Percentiles rank a stretch among this genome's conserved stretches.
Evolutionary conservation across 345 rosid genomes (phyloP).

Genomic region (Cochlearia excelsa): DNA sequence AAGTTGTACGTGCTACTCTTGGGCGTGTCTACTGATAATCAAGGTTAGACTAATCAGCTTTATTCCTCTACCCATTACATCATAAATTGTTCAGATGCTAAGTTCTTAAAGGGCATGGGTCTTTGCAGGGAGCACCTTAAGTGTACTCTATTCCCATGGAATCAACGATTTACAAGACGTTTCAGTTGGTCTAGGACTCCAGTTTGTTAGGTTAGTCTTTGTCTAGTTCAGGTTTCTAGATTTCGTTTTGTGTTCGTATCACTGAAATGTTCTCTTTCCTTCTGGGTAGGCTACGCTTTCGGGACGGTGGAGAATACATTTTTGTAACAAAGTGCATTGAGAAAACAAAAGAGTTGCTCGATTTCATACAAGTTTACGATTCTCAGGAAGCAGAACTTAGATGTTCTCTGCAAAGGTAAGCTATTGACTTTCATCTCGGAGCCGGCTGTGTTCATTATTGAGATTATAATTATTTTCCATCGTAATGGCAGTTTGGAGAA

Average conservation of each 20-base stretch:
- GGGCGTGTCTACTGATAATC: constrained; percentile 53
- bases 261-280: constrained; percentile 3
- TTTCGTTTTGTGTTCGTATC: constrained; percentile 9
- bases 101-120: constrained; percentile 27
- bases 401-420: constrained; percentile 63
- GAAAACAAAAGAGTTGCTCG: constrained; percentile 61
- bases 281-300: constrained; percentile 52
- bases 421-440: constrained; percentile 9
- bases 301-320: constrained; percentile 52
- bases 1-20: constrained; percentile 67
- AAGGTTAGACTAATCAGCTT: constrained; percentile 52
- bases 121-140: constrained; percentile 58
- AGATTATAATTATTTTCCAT: constrained; percentile 44
- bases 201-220: constrained; percentile 71
- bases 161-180: constrained; percentile 70
- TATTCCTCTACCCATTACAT: constrained; percentile 23
- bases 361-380: constrained; percentile 47
- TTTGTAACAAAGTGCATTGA: constrained; percentile 66
- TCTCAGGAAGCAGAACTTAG: constrained; percentile 35
- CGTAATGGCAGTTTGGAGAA: constrained; percentile 88
- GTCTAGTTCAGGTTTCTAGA: constrained; percentile 19
- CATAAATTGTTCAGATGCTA: constrained; percentile 16
- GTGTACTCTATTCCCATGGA: constrained; percentile 59
- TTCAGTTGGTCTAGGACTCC: constrained; percentile 78
- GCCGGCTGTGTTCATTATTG: constrained; percentile 18